Evolutionary conservation across 495 filamentous ascomycete genomes (phyloP).

Genomic region (Penicillium crystallinum): DNA sequence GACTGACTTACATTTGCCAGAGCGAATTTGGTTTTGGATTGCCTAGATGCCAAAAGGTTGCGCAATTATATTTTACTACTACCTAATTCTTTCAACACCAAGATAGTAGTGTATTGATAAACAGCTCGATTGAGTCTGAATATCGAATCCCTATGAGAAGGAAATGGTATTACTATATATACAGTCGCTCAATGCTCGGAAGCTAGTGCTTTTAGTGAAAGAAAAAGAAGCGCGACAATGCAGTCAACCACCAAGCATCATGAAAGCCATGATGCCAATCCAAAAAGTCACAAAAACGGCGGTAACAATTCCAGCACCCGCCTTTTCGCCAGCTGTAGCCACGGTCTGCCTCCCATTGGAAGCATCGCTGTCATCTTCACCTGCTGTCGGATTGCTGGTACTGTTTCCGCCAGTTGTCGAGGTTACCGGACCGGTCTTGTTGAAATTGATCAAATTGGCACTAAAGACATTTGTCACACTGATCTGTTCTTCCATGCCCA

Average conservation of each 20-base stretch:
- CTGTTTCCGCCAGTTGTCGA: slow-evolving; percentile 55
- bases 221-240: too few relatives aligned
- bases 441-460: slow-evolving; percentile 40
- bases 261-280: slow-evolving; percentile 37
- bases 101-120: too few relatives aligned
- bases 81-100: too few relatives aligned
- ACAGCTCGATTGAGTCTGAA: too few relatives aligned
- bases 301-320: slow-evolving; percentile 60
- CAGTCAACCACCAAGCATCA: slow-evolving; percentile 16
- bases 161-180: too few relatives aligned
- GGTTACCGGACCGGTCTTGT: slow-evolving; percentile 45
- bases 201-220: too few relatives aligned
- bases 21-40: slow-evolving; percentile 4
- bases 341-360: slow-evolving; percentile 12
- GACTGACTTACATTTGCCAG: neutral
- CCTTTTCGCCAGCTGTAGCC: slow-evolving; percentile 50
- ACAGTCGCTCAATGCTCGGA: too few relatives aligned
- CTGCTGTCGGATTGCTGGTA: slow-evolving; percentile 49
- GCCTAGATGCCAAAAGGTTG: neutral
- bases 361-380: slow-evolving; percentile 31
- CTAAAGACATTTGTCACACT: slow-evolving; percentile 49
- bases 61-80: too few relatives aligned
- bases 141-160: too few relatives aligned
- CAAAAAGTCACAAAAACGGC: slow-evolving; percentile 48
- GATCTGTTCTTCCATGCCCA: slow-evolving; percentile 53